Conservation (phyloP, 2,329 filamentous ascomycete species). For the Nothophaeocryptopus gaeumannii region DNA sequence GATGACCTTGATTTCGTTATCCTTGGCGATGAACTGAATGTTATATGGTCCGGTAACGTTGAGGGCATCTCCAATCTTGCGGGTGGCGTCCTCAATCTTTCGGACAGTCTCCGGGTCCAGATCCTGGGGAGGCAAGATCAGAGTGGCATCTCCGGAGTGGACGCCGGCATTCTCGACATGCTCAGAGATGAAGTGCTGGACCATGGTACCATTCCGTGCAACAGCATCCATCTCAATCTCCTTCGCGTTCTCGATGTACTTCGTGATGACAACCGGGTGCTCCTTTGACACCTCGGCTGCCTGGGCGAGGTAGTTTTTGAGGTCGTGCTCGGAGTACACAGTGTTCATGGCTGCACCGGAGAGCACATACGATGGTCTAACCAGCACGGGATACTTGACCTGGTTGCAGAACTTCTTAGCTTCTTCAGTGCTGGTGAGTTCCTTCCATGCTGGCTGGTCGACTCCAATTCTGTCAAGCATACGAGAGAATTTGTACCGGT, state of each 20-base stretch:
- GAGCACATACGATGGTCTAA: constrained; percentile 92
- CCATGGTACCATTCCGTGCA: constrained; percentile 80
- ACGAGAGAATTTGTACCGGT: constrained; percentile 96
- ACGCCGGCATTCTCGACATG: constrained; percentile 99
- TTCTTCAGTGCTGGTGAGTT: constrained; percentile 90
- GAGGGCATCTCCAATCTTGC: constrained; percentile 89
- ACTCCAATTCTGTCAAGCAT: constrained; percentile 94
- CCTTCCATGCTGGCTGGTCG: constrained; percentile 97
- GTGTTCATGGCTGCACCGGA: constrained; percentile 99
- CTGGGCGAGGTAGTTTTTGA: constrained; percentile 84
- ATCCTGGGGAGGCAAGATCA: constrained; percentile 93
- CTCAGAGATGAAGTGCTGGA: constrained; percentile 96
- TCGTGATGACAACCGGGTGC: constrained; percentile 96
- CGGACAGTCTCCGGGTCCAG: constrained; percentile 82
- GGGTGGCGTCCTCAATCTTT: constrained; percentile 89
- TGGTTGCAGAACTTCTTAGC: constrained; percentile 81
- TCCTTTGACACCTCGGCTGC: constrained; percentile 91
- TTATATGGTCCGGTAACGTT: constrained; percentile 98
- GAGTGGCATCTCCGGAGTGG: constrained; percentile 93
- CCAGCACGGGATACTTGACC: constrained; percentile 89
- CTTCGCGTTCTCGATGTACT: constrained; percentile 99
- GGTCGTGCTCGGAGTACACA: constrained; percentile 91
- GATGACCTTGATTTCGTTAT: constrained; percentile 99
- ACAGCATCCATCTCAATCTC: constrained; percentile 99
- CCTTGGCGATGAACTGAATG: constrained; percentile 99